These are phyloP conservation scores for Diaporthe caulivora DNA, from an alignment of 2,329 filamentous ascomycete species.

Conservation along the genomic window DNA sequence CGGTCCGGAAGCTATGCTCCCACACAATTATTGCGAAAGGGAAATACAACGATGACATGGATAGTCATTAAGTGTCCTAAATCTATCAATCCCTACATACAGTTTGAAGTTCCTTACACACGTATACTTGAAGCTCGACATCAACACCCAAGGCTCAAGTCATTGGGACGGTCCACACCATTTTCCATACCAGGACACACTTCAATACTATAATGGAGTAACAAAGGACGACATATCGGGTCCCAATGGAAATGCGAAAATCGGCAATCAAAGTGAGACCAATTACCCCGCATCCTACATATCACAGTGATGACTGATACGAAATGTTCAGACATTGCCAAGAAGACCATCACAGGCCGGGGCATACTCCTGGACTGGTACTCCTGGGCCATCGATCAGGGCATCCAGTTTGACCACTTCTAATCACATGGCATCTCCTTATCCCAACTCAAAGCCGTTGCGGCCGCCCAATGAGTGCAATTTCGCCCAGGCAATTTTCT, in stretches of 20 bases:
- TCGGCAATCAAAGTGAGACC: neutral
- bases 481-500: conserved; percentile 10
- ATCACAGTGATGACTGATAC: neutral
- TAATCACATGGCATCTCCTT: neutral
- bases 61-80: no score
- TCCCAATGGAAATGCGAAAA: neutral
- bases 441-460: conserved; percentile 9
- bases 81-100: no score
- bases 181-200: conserved; percentile 28
- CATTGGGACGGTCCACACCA: conserved; percentile 65
- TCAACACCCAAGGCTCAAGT: conserved; percentile 62
- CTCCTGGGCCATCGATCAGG: neutral
- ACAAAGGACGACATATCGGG: neutral
- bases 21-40: neutral
- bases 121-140: conserved; percentile 4
- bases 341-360: conserved; percentile 12
- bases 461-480: neutral
- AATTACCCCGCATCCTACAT: neutral
- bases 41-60: neutral
- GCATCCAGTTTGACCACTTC: neutral
- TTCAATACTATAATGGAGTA: conserved; percentile 14
- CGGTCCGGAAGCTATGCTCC: neutral
- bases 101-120: no score
- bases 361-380: conserved; percentile 25
- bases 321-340: neutral